phyloP scores from a whole-genome alignment of 192 early-diverging fungal genomes.

The Linnemannia exigua region DNA sequence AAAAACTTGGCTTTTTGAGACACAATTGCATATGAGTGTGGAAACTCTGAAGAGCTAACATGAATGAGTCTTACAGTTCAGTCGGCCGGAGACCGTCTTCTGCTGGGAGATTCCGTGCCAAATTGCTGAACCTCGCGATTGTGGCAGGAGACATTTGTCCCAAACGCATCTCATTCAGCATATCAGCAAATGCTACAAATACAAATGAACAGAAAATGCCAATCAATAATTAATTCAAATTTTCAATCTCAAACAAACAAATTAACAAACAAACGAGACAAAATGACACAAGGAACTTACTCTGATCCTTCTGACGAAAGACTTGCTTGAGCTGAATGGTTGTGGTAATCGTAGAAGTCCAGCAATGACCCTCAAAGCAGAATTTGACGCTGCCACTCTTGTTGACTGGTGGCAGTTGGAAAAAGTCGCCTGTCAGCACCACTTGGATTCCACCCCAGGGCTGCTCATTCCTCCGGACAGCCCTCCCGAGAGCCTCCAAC shows the following conservation, averaged over 20 bases:
- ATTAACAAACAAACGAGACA: background rate
- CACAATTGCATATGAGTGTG: too few relatives aligned
- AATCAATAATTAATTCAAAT: background rate
- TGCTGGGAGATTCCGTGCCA: constrained; percentile 63
- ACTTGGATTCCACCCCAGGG: constrained; percentile 89
- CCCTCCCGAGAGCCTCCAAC: constrained; percentile 74
- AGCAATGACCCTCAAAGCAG: constrained; percentile 75
- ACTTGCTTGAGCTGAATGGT: constrained; percentile 82
- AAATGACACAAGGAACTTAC: constrained; percentile 28
- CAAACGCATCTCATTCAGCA: constrained; percentile 90
- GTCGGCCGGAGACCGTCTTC: constrained; percentile 73
- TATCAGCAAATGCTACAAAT: constrained; percentile 73
- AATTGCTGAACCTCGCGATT: constrained; percentile 59
- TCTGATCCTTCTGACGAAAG: constrained; percentile 86
- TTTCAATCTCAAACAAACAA: background rate
- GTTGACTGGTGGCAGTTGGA: constrained; percentile 83
- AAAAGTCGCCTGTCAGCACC: constrained; percentile 81
- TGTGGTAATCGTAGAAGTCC: constrained; percentile 63
- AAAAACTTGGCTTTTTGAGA: too few relatives aligned
- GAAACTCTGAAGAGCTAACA: background rate
- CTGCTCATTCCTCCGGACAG: constrained; percentile 37
- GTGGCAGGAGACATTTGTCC: constrained; percentile 72
- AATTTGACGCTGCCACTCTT: constrained; percentile 63
- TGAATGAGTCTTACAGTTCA: constrained; percentile 67
- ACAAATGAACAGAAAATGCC: background rate